A percentile compares a stretch with the other conserved stretches of the same genome.
Conservation (phyloP, 176 grass and related monocot species). For the Ensete glaucum region DNA sequence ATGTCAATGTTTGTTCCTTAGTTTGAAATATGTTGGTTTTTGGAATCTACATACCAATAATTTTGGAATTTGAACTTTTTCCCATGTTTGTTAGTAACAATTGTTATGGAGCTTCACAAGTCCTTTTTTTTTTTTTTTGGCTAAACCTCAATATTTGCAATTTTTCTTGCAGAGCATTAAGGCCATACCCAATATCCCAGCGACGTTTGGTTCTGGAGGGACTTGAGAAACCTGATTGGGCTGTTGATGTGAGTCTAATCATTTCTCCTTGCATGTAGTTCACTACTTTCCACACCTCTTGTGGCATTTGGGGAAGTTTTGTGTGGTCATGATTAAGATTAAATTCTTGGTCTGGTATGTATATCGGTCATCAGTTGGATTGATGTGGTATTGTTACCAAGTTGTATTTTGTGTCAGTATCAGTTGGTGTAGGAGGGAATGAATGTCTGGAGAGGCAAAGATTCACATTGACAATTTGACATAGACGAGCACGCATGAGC, state of each 20-base stretch:
- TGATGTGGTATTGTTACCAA: no score
- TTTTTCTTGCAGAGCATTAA: conserved; percentile 57
- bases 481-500: no score
- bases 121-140: no score
- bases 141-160: conserved; percentile 10
- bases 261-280: not conserved
- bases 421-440: no score
- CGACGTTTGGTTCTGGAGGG: conserved; percentile 46
- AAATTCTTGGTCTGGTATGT: no score
- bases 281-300: no score
- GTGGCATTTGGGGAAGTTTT: not conserved
- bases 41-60: conserved; percentile 1
- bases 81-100: not conserved
- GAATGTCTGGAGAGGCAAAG: no score
- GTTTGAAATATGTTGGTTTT: not conserved
- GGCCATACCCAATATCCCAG: conserved; percentile 89
- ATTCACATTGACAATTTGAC: no score
- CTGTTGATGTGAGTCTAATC: conserved; percentile 55
- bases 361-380: no score
- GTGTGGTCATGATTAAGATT: no score
- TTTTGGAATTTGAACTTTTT: not conserved
- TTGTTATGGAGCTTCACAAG: not conserved
- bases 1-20: not conserved
- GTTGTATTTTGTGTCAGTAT: no score
- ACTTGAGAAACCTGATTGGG: conserved; percentile 96